Conservation (phyloP, 2,329 filamentous ascomycete species). For the Nemania sp. region DNA sequence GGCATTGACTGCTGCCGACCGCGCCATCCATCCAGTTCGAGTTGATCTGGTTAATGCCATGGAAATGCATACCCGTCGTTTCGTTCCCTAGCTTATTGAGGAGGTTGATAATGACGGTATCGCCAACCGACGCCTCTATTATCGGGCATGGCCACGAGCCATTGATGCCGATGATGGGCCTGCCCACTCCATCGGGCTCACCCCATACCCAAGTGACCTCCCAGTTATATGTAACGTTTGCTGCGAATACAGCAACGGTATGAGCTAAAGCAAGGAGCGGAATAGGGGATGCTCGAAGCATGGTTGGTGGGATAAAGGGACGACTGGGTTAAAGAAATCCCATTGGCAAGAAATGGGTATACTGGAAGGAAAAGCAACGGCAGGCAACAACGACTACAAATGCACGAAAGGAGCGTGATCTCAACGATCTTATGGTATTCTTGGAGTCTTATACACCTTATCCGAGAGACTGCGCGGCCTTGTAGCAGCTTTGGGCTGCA, state of each 20-base stretch:
- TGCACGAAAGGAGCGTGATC: background rate
- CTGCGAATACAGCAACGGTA: constrained; percentile 40
- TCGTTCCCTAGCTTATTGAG: constrained; percentile 55
- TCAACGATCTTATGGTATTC: background rate
- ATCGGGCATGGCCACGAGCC: constrained; percentile 65
- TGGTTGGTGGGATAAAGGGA: background rate
- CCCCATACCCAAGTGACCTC: constrained; percentile 64
- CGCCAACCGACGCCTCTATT: constrained; percentile 58
- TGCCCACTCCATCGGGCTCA: constrained; percentile 61
- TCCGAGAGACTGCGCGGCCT: background rate
- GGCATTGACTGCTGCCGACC: constrained; percentile 58
- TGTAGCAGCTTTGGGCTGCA: background rate
- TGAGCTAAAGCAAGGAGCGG: constrained; percentile 21
- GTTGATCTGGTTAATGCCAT: constrained; percentile 63
- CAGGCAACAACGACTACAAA: background rate
- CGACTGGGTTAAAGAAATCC: background rate
- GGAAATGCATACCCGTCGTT: constrained; percentile 59
- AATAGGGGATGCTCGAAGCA: background rate
- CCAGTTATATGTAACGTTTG: constrained; percentile 59
- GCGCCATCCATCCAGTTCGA: constrained; percentile 65
- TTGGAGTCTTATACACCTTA: constrained; percentile 5
- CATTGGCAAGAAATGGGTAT: background rate
- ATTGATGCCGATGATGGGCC: constrained; percentile 68
- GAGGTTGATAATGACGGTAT: constrained; percentile 53
- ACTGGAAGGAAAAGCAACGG: background rate